Evolutionary conservation across 148 eudicot species (phyloP).

Genomic region (Fagopyrum esculentum): DNA sequence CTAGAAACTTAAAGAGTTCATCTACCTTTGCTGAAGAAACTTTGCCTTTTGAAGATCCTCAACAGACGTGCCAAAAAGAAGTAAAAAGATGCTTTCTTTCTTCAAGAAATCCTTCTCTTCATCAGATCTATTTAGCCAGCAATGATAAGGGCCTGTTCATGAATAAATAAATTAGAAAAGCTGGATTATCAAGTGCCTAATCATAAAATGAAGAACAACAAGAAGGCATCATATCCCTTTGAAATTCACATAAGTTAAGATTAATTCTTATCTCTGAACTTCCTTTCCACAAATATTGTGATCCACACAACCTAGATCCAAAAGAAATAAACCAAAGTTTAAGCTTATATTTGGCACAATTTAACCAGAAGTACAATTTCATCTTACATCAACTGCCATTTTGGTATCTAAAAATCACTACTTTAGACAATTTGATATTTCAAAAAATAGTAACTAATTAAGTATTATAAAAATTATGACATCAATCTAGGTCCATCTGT

Average conservation of each 20-base stretch:
- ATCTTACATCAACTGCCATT: neutral
- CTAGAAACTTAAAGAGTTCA: slow-evolving; percentile 8
- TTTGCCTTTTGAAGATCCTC: slow-evolving; percentile 59
- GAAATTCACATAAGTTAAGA: neutral
- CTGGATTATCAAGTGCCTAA: neutral
- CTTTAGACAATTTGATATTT: neutral
- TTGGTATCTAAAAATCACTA: neutral
- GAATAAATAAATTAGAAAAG: slow-evolving; percentile 10
- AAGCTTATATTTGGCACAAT: neutral
- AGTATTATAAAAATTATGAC: neutral
- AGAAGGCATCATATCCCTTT: neutral
- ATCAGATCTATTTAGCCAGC: slow-evolving; percentile 59
- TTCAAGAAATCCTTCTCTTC: slow-evolving; percentile 24
- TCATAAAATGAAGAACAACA: slow-evolving; percentile 3
- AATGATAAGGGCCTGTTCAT: slow-evolving; percentile 60
- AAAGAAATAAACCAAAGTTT: neutral
- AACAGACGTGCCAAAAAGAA: slow-evolving; percentile 49
- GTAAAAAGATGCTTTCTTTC: slow-evolving; percentile 42
- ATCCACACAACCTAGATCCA: neutral
- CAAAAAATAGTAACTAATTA: neutral
- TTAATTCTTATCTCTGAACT: neutral
- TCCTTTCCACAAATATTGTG: neutral
- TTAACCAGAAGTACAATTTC: neutral
- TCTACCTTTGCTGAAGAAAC: slow-evolving; percentile 82
- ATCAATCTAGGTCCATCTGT: neutral